Conservation (phyloP, 148 eudicot genomes). For the Spergularia marina region DNA sequence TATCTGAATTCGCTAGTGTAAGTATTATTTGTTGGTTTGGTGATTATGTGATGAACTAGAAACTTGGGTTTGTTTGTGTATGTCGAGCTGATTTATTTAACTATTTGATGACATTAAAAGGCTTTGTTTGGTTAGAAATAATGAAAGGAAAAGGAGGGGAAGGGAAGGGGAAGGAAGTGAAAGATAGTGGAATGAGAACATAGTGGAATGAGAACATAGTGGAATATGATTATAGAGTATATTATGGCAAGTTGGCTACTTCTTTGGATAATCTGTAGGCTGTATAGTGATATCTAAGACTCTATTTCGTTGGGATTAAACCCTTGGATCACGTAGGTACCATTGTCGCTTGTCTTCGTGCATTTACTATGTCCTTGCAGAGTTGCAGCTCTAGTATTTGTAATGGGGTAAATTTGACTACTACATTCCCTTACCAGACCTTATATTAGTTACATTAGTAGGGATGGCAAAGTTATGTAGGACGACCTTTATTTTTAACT, state of each 20-base stretch:
- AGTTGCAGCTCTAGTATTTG: neutral
- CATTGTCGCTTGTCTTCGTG: neutral
- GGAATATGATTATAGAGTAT: neutral
- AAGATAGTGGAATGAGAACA: too few species aligned
- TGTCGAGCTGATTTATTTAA: neutral
- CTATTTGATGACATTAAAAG: neutral
- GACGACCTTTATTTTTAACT: neutral
- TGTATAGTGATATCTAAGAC: neutral
- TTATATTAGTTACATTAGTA: neutral
- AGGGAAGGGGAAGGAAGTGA: neutral
- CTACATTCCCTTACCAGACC: neutral
- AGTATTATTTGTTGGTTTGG: neutral
- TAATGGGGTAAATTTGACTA: too few species aligned
- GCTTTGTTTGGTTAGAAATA: too few species aligned
- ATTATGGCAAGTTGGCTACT: neutral
- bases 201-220: too few species aligned
- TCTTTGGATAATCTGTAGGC: neutral
- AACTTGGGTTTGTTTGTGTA: neutral
- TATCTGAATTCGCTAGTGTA: neutral
- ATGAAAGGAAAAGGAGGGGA: too few species aligned
- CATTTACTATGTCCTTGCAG: neutral
- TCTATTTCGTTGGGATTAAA: neutral
- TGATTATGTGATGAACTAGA: neutral
- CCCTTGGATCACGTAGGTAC: neutral
- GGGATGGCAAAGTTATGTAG: neutral